Base-by-base conservation (phyloP, 805 yeast species). In the Saccharomycopsis babjevae region DNA sequence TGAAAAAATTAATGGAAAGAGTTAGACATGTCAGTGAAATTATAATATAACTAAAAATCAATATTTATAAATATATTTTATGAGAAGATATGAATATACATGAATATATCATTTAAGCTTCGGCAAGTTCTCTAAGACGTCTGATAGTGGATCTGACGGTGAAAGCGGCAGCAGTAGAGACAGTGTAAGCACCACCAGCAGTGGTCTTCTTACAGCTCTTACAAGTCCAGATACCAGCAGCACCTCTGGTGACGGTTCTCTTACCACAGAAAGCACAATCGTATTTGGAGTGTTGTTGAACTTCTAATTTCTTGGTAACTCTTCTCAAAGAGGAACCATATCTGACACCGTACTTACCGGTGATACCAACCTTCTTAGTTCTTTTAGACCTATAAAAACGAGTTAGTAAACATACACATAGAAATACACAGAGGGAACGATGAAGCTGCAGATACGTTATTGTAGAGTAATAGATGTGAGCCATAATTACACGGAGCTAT, bases 301-400 rank as follows among this genome's bases (percentile, higher is more conserved):
- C 87, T 84, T 96, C 99, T 81, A 94, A 84, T 85, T 94, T 94
- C 88, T 92, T 92, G 85, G 96, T 89, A 83, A 91, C 97, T 83
- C 98, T 90, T 88, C 99, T 93, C 81, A 94, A 85, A 69, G 99
- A 96, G 74, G 99, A 93, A 92, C 99, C 97, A 85, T 94, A 94
- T 86, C 99, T 92, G 83, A 94, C 97, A 90, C 99, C 99, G 87
- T 90, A 94, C 85, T 96, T 96, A 87, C 99, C 99, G 80, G 99
- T 94, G 86, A 94, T 94, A 82, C 99, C 99, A 79, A 94, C 99
- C 90, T 94, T 94, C 96, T 94, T 94, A 74, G 99, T 94, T 89
- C 99, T 93, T 84, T 96, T 94, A 82, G 99, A 89, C 99, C 97
- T 90, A 73, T 68, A 63, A 50, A 25, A 59, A 42, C 50, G 22